Conservation (phyloP, 2,329 filamentous ascomycete species). For the Bipolaris bicolor region DNA sequence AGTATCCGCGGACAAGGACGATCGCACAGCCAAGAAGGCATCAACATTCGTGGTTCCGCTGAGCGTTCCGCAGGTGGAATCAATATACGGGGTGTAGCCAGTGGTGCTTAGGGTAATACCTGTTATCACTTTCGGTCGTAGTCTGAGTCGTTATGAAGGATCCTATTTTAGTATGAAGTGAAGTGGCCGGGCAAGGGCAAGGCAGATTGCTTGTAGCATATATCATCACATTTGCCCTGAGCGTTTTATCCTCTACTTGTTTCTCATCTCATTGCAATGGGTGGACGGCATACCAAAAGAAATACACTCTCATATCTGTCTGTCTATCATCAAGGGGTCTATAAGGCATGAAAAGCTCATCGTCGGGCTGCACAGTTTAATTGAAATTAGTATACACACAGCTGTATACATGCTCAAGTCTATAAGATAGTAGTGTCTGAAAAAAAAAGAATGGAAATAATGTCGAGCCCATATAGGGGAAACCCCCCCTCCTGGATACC, state of each 20-base stretch:
- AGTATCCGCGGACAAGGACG: constrained; percentile 28
- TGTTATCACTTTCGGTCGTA: background rate
- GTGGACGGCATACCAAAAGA: background rate
- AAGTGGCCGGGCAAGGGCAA: background rate
- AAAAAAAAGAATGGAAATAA: background rate
- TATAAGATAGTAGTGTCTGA: background rate
- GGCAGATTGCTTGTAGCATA: background rate
- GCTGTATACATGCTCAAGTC: background rate
- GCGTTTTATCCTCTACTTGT: background rate
- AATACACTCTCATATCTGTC: background rate
- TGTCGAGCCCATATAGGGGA: background rate
- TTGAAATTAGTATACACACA: background rate
- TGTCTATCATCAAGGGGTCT: background rate
- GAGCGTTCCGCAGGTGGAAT: constrained; percentile 30
- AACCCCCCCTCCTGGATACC: background rate
- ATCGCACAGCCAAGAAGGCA: constrained; percentile 30
- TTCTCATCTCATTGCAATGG: background rate
- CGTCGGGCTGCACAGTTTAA: background rate
- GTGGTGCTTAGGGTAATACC: constrained; percentile 28
- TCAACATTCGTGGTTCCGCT: constrained; percentile 43
- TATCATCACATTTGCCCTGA: background rate
- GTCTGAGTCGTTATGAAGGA: background rate
- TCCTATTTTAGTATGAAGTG: background rate
- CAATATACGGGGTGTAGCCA: constrained; percentile 44
- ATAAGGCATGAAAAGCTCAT: background rate